phyloP scores from a whole-genome alignment of 108 stramenopile species.

The Pseudonitzschia pungens region DNA sequence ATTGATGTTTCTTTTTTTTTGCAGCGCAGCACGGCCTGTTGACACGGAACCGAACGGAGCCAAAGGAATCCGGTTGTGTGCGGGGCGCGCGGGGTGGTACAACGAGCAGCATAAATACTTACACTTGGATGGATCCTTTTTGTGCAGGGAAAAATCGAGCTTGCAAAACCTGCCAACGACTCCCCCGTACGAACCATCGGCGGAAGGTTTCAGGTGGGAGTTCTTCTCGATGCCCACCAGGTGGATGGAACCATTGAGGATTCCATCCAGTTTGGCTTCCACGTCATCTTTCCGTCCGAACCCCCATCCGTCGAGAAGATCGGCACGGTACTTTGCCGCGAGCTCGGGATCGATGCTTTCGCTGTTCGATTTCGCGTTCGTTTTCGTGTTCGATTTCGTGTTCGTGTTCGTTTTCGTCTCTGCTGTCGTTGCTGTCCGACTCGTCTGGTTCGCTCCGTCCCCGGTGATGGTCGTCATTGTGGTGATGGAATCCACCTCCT shows the following conservation, averaged over 20 bases:
- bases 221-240: conserved; percentile 20
- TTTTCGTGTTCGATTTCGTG: neutral
- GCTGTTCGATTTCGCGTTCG: neutral
- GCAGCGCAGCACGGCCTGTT: too few relatives aligned
- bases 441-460: neutral
- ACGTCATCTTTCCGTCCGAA: neutral
- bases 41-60: too few relatives aligned
- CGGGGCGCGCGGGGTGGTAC: too few relatives aligned
- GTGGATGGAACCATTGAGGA: conserved; percentile 33
- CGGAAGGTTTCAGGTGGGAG: neutral
- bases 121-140: conserved; percentile 61
- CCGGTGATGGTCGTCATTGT: too few relatives aligned
- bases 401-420: neutral
- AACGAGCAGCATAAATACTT: too few relatives aligned
- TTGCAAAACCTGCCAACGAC: conserved; percentile 63
- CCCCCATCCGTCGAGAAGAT: neutral
- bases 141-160: conserved; percentile 62
- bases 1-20: too few relatives aligned
- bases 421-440: neutral
- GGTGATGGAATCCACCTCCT: too few relatives aligned
- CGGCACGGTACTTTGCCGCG: neutral
- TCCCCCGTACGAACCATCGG: conserved; percentile 37
- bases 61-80: too few relatives aligned
- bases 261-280: neutral
- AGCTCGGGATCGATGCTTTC: neutral